Percentiles rank a stretch among this genome's conserved stretches.
Evolutionary conservation across 768 basidiomycete genomes (phyloP).

Genomic region (Agaricus sinodeliciosus): DNA sequence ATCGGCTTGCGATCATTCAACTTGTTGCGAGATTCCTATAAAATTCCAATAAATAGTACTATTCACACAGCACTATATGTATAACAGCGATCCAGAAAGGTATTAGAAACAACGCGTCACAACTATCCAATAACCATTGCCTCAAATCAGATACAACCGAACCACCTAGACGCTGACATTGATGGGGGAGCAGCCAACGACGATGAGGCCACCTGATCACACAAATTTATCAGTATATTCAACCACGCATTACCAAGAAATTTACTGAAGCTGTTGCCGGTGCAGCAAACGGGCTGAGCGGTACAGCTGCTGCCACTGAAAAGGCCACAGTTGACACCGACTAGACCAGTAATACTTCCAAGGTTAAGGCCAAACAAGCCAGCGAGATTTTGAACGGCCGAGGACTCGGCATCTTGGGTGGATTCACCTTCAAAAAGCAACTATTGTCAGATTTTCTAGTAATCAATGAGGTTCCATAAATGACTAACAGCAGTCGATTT

Average conservation of each 20-base stretch:
- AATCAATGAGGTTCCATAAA: neutral
- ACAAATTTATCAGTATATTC: neutral
- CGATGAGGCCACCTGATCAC: slow-evolving; percentile 2
- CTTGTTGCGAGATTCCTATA: no score
- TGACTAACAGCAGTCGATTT: slow-evolving; percentile 10
- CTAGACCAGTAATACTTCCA: neutral
- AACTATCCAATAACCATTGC: neutral
- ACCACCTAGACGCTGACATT: slow-evolving; percentile 6
- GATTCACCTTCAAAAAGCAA: neutral
- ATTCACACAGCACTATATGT: neutral
- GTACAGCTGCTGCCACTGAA: slow-evolving; percentile 8
- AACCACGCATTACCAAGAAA: neutral
- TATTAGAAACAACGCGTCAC: neutral
- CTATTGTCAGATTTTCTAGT: no score
- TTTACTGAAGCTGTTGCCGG: slow-evolving; percentile 7
- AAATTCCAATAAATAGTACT: no score
- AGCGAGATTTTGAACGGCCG: neutral
- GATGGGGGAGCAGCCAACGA: slow-evolving; percentile 10
- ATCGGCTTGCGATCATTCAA: no score
- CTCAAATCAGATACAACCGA: no score
- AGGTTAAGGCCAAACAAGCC: slow-evolving; percentile 6
- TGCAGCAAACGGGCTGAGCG: slow-evolving; percentile 7
- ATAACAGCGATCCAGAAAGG: neutral
- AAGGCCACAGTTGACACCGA: slow-evolving; percentile 9
- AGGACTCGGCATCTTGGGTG: neutral